phyloP scores from a whole-genome alignment of 2,329 filamentous ascomycete species.

The Falciphora oryzae region DNA sequence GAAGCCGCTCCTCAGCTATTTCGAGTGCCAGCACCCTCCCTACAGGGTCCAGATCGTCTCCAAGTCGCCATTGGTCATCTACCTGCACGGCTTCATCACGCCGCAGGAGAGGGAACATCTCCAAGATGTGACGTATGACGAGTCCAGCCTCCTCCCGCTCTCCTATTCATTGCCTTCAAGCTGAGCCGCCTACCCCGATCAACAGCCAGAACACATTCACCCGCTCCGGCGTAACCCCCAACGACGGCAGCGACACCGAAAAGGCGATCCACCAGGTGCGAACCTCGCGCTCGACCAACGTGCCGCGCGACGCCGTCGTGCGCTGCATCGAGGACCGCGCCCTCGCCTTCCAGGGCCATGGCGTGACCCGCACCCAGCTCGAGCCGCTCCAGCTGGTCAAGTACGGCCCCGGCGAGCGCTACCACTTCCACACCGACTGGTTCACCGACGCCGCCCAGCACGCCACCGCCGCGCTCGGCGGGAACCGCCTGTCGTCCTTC shows the following conservation, averaged over 20 bases:
- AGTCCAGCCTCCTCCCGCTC: neutral
- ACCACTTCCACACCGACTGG: slow-evolving; percentile 48
- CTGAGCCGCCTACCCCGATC: neutral
- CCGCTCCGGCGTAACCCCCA: slow-evolving; percentile 33
- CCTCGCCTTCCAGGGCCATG: slow-evolving; percentile 38
- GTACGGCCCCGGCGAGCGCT: slow-evolving; percentile 38
- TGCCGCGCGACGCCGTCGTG: slow-evolving; percentile 36
- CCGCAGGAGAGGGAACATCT: slow-evolving; percentile 35
- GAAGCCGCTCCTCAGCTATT: slow-evolving; percentile 6
- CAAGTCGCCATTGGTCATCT: slow-evolving; percentile 43
- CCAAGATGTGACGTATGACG: slow-evolving; percentile 33
- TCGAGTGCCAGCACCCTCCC: slow-evolving; percentile 18
- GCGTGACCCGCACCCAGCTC: slow-evolving; percentile 30
- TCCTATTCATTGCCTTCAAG: neutral
- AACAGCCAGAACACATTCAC: slow-evolving; percentile 36
- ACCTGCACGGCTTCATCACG: slow-evolving; percentile 41
- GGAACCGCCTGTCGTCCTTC: slow-evolving; percentile 40
- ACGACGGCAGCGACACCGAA: slow-evolving; percentile 15
- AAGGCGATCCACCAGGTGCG: slow-evolving; percentile 31
- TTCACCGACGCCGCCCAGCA: slow-evolving; percentile 33
- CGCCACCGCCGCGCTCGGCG: slow-evolving; percentile 32
- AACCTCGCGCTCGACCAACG: slow-evolving; percentile 40
- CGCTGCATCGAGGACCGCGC: slow-evolving; percentile 43
- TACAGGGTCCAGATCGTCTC: slow-evolving; percentile 40
- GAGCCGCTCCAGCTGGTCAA: slow-evolving; percentile 44